Conservation (phyloP, 805 yeast genomes). For the Metschnikowia colocasiae region DNA sequence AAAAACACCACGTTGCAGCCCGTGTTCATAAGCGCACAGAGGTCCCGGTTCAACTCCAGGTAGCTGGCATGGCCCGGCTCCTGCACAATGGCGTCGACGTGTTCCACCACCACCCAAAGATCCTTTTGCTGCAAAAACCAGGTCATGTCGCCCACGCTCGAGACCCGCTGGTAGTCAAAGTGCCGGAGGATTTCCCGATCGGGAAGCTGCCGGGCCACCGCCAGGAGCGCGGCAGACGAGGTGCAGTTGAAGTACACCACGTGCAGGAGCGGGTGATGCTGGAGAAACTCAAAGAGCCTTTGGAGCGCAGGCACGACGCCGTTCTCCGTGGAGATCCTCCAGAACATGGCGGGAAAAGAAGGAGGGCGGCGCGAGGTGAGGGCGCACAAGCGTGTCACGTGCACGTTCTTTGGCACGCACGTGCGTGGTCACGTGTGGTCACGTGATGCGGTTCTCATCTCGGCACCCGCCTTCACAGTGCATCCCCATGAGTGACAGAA, state of each 20-base stretch:
- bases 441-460: neutral
- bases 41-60: slow-evolving; percentile 10
- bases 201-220: slow-evolving; percentile 10
- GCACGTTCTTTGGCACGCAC: too few species aligned
- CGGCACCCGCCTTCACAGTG: neutral
- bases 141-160: slow-evolving; percentile 10
- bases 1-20: slow-evolving; percentile 10
- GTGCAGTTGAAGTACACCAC: slow-evolving; percentile 16
- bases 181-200: neutral
- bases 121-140: neutral
- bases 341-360: slow-evolving; percentile 6
- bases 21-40: slow-evolving; percentile 9
- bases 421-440: neutral
- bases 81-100: slow-evolving; percentile 16
- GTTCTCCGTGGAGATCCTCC: slow-evolving; percentile 4
- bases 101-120: slow-evolving; percentile 16
- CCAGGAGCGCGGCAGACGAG: slow-evolving; percentile 13
- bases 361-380: neutral
- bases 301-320: slow-evolving; percentile 8
- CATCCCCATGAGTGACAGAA: slow-evolving; percentile 56
- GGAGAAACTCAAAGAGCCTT: slow-evolving; percentile 8
- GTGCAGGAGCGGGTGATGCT: neutral
- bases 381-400: too few species aligned
- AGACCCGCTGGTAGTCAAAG: slow-evolving; percentile 17
- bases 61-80: slow-evolving; percentile 10